Evolutionary conservation across 2,329 filamentous ascomycete species (phyloP).

Genomic region (Lachnellula occidentalis): DNA sequence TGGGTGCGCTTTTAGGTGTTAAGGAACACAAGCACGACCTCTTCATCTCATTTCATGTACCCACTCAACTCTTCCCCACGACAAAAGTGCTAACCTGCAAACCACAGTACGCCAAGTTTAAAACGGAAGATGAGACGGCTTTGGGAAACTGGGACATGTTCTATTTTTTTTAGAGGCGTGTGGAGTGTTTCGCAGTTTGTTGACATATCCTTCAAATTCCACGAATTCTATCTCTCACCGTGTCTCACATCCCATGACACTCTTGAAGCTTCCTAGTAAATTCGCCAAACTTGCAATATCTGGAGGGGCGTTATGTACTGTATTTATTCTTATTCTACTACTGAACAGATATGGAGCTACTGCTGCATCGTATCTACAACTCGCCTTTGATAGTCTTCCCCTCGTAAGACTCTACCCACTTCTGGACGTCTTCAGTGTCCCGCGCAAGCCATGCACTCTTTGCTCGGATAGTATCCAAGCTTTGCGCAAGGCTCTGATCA

Average conservation of each 20-base stretch:
- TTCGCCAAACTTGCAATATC: conserved; percentile 13
- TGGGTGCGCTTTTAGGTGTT: not conserved
- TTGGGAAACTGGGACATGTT: not conserved
- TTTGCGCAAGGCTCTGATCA: conserved; percentile 85
- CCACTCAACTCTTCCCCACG: not conserved
- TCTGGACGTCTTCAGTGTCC: conserved; percentile 70
- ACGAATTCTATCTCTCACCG: conserved; percentile 7
- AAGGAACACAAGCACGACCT: not conserved
- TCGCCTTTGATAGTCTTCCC: conserved; percentile 27
- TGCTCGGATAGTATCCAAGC: conserved; percentile 74
- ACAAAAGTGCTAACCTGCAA: not conserved
- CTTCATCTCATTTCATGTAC: not conserved
- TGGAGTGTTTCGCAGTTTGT: too few species aligned
- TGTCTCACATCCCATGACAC: conserved; percentile 20
- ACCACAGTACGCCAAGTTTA: conserved; percentile 11
- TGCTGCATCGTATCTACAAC: conserved; percentile 17
- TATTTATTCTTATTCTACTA: not conserved
- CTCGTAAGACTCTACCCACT: conserved; percentile 60
- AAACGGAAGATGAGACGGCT: conserved; percentile 37
- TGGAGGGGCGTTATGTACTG: not conserved
- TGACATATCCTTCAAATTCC: conserved; percentile 27
- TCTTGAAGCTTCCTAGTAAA: conserved; percentile 34
- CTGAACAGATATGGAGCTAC: too few species aligned
- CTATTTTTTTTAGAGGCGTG: too few species aligned
- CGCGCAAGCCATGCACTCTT: conserved; percentile 78